Evolutionary conservation across 2,329 filamentous ascomycete species (phyloP), one percentile per base, ranked within the genome.

Genomic region (Penicillium olsonii): DNA sequence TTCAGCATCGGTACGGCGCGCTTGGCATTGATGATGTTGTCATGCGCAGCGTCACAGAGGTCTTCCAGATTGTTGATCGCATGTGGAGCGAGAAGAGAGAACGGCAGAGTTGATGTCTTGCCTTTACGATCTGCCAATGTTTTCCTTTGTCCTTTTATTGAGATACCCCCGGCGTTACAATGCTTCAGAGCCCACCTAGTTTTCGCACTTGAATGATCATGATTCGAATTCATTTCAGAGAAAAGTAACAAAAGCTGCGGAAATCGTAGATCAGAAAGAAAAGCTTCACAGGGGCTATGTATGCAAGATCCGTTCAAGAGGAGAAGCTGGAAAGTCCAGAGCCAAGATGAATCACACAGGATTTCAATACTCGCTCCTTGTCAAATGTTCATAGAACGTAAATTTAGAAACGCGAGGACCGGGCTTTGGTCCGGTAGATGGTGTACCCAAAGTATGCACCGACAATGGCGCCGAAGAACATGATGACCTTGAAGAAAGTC

Each of bases 1-100:
- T 97, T 48, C 90, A 96, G 75, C 94, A 96, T 73, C 83, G 85
- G 45, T 85, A 95, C 52, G 89, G 90, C 3, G 84, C 82, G 0
- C 75, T 83, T 51, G 77, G 78, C 12, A 83, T 95, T 41, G 87
- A 92, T 40, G 79, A 84, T 19, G 79, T 79, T 3, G 83, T 88
- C 3, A 85, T 95, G 79, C 84, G 83, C 65, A 80, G 84, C 45
- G 88, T 96, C 35, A 99, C 92, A 10, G 87, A 88, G 6, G 86
- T 96, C 9, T 99, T 97, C 64, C 92, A 97, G 72, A 85, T 91
- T 24, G 81, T 97, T 39, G 94, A 99, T 74, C 78, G 76, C 43
- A 72, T 96, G 62, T 95, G 90, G 88, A 81, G 76, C 46, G 86
- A 90, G 72, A 72, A 71, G 72, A 81, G 70, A 48, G 61, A 57